Evolutionary conservation across 371 early-diverging fungal species (phyloP).

Genomic region (Mucor saturninus): DNA sequence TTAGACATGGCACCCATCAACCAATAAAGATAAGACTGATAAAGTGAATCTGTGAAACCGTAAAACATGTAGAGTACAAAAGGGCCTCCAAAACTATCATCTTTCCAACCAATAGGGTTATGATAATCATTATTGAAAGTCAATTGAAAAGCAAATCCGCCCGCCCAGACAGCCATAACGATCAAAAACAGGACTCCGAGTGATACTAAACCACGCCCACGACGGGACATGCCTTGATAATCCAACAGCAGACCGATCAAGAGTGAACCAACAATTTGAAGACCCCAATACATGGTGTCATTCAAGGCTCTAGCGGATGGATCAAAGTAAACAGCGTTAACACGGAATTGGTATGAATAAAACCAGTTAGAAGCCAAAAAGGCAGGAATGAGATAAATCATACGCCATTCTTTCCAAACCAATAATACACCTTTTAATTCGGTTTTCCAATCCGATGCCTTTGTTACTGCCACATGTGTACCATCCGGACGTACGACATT

Average conservation of each 20-base stretch:
- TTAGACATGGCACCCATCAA: slow-evolving; percentile 79
- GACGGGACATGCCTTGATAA: slow-evolving; percentile 42
- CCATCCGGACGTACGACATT: slow-evolving; percentile 71
- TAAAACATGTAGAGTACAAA: slow-evolving; percentile 71
- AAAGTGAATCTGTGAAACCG: slow-evolving; percentile 72
- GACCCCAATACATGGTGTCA: slow-evolving; percentile 71
- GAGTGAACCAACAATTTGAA: slow-evolving; percentile 69
- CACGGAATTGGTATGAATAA: slow-evolving; percentile 70
- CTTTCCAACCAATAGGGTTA: slow-evolving; percentile 33
- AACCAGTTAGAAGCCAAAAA: slow-evolving; percentile 79
- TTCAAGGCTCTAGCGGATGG: slow-evolving; percentile 68
- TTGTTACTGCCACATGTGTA: slow-evolving; percentile 54
- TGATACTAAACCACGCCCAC: slow-evolving; percentile 59
- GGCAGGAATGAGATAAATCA: slow-evolving; percentile 66
- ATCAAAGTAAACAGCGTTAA: slow-evolving; percentile 58
- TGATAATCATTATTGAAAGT: slow-evolving; percentile 40
- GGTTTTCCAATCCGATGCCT: slow-evolving; percentile 50
- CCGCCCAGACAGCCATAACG: slow-evolving; percentile 65
- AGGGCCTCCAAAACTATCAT: slow-evolving; percentile 50
- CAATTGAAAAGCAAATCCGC: slow-evolving; percentile 64
- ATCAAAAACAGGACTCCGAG: slow-evolving; percentile 46
- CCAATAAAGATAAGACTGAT: slow-evolving; percentile 79
- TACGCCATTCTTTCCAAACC: slow-evolving; percentile 70
- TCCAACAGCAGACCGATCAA: slow-evolving; percentile 63
- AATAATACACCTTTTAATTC: slow-evolving; percentile 64